Evolutionary conservation across 2,329 filamentous ascomycete genomes (phyloP).

Genomic region (Aureobasidium sp.): DNA sequence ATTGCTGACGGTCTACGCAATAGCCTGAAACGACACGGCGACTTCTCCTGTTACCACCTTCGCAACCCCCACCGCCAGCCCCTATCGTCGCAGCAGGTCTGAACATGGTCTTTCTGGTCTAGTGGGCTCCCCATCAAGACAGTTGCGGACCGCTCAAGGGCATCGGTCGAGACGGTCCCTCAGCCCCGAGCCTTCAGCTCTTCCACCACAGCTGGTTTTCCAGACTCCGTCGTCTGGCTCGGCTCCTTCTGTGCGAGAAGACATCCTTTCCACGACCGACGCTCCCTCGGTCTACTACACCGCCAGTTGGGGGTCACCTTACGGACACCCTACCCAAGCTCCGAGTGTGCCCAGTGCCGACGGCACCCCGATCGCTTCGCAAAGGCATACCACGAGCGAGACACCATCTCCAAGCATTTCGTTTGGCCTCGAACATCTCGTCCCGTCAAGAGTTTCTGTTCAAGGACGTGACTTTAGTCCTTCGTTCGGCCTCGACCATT

Average conservation of each 20-base stretch:
- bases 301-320: slow-evolving; percentile 88
- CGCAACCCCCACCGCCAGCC: neutral
- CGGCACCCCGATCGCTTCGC: slow-evolving; percentile 2
- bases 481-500: slow-evolving; percentile 31
- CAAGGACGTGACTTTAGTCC: slow-evolving; percentile 14
- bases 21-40: slow-evolving; percentile 4
- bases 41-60: slow-evolving; percentile 3
- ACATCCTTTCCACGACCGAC: slow-evolving; percentile 1
- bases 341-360: slow-evolving; percentile 17
- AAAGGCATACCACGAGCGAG: slow-evolving; percentile 21
- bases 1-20: neutral
- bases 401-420: slow-evolving; percentile 26
- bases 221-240: slow-evolving; percentile 9
- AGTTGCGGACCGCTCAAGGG: slow-evolving; percentile 8
- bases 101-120: slow-evolving; percentile 4
- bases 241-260: neutral
- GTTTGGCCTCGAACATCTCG: slow-evolving; percentile 31
- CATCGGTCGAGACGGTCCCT: slow-evolving; percentile 4
- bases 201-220: slow-evolving; percentile 6
- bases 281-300: slow-evolving; percentile 44
- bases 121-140: slow-evolving; percentile 3
- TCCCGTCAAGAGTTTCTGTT: slow-evolving; percentile 25
- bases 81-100: slow-evolving; percentile 6
- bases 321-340: slow-evolving; percentile 52
- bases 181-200: neutral